These are phyloP conservation scores for Tuber aestivum DNA, from an alignment of 495 filamentous ascomycete genomes.

Conservation along the genomic window DNA sequence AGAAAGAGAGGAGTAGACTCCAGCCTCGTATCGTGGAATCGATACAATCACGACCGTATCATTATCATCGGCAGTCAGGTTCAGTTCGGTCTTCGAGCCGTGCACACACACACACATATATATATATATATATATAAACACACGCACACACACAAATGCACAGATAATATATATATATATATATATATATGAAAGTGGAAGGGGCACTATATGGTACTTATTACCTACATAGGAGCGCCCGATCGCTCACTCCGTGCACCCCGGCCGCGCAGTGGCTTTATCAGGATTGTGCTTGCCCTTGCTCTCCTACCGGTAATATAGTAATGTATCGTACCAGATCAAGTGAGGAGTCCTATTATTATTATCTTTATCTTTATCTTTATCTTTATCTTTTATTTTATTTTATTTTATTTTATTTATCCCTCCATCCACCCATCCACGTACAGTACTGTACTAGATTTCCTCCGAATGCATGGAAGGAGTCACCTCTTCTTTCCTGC, in stretches of 20 bases:
- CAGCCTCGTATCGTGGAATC: not conserved
- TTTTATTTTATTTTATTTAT: too few relatives aligned
- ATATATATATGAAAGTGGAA: too few relatives aligned
- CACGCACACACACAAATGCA: too few relatives aligned
- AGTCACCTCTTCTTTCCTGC: not conserved
- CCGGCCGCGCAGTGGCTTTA: not conserved
- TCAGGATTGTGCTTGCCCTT: not conserved
- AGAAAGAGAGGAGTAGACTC: constrained; percentile 5
- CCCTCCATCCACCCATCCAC: too few relatives aligned
- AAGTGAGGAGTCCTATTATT: not conserved
- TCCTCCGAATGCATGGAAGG: not conserved
- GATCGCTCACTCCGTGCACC: not conserved
- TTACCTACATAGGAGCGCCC: not conserved
- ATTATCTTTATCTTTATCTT: not conserved
- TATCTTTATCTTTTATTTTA: not conserved
- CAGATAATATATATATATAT: too few relatives aligned
- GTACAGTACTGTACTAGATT: too few relatives aligned
- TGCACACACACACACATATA: not conserved
- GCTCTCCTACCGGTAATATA: not conserved
- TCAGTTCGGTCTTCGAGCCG: not conserved
- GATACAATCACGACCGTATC: too few relatives aligned
- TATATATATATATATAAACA: too few relatives aligned
- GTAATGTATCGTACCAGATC: not conserved
- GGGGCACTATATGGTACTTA: not conserved
- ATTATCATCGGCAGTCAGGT: not conserved